Evolutionary conservation across 2,329 filamentous ascomycete species (phyloP), one percentile per base, ranked within the genome.

Genomic region (Ophiocordyceps australis): DNA sequence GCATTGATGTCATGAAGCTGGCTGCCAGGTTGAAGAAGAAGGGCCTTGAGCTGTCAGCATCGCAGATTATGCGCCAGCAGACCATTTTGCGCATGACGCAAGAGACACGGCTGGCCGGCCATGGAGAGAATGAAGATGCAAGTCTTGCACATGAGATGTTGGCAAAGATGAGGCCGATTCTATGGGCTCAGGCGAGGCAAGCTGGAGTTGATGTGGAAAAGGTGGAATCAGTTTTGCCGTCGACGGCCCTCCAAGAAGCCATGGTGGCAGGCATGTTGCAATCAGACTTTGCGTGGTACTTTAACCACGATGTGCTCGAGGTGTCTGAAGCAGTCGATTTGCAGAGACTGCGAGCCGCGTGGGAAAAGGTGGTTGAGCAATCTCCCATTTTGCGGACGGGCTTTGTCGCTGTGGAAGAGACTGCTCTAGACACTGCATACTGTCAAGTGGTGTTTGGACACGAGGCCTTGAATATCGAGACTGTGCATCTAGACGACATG

Each of bases 1-100:
- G 85, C 40, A 91, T 94, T 30, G 85, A 94, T 46, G 67, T 77
- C 2, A 86, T 94, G 45, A 91, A 82, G 38, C 54, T 94, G 0
- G 76, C 79, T 0, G 73, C 81, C 0, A 64, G 71, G 27, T 56
- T 93, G 3, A 76, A 65, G 34, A 65, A 61, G 23, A 48, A 50
- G 5, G 64, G 62, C 0, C 52, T 89, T 13, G 42, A 52, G 1
- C 45, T 92, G 9, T 55, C 74, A 0, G 70, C 85, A n/a, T 79
- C 80, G 35, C 57, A 62, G n/a, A 73, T 94, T 14, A 76, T 92
- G 61, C 73, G 66, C 27, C 60, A 60, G 4, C 69, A 77, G 26
- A 81, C 66, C 0, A 73, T 93, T 19, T 45, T 59, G 1, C 63
- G 53, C 4, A 79, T 91, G 42, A 31, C 38, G 2, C 17, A 30